Evolutionary conservation across 371 early-diverging fungal species (phyloP).

Genomic region (Mortierella sp.): DNA sequence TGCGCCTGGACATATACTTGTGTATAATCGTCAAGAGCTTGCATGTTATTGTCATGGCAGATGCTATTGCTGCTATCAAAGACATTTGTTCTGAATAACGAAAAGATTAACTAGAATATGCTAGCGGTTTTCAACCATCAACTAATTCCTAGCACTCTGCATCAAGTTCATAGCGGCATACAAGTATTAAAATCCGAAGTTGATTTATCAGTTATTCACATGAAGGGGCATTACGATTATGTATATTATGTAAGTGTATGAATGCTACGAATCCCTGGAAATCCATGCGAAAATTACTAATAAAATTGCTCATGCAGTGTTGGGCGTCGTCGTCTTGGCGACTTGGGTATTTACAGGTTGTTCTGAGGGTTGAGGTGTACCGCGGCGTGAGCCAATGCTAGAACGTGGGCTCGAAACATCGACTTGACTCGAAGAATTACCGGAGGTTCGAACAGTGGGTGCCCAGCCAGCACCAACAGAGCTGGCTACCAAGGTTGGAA

Average conservation of each 20-base stretch:
- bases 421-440: conserved; percentile 46
- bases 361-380: conserved; percentile 19
- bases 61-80: conserved; percentile 9
- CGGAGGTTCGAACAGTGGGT: conserved; percentile 30
- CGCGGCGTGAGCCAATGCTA: conserved; percentile 38
- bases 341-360: conserved; percentile 40
- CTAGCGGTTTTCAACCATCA: no score
- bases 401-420: conserved; percentile 37
- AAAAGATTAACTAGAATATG: neutral
- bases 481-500: conserved; percentile 72
- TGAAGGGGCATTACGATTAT: no score
- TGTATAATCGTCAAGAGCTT: conserved; percentile 30
- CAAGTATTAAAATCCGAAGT: no score
- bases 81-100: neutral
- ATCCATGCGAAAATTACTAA: no score
- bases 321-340: no score
- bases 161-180: no score
- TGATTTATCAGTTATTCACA: no score
- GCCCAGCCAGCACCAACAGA: conserved; percentile 72
- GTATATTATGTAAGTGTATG: no score
- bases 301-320: no score
- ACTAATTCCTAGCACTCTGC: no score
- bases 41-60: conserved; percentile 5
- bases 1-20: conserved; percentile 16
- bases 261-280: no score